A percentile compares a stretch with the other conserved stretches of the same genome.
Conservation (phyloP, 257 asterid species). For the Echium plantagineum region DNA sequence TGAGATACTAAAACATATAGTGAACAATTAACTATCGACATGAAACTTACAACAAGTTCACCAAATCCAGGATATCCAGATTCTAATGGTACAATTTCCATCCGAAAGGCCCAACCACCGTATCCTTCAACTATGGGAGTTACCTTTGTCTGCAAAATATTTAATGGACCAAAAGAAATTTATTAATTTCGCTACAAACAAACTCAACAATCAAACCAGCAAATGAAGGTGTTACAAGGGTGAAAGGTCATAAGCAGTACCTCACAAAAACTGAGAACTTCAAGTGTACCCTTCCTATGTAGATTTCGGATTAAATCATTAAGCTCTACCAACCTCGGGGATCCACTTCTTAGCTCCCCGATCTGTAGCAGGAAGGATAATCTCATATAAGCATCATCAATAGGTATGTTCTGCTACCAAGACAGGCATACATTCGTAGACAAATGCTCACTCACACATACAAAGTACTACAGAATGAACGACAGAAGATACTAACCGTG, state of each 20-base stretch:
- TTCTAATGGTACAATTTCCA: constrained; percentile 95
- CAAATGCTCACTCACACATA: not conserved
- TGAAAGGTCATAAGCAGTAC: constrained; percentile 19
- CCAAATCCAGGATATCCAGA: constrained; percentile 98
- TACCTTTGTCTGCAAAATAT: constrained; percentile 68
- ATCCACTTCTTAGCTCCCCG: constrained; percentile 97
- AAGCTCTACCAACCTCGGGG: constrained; percentile 85
- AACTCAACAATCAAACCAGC: not conserved
- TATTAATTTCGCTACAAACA: constrained; percentile 8
- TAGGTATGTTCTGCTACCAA: not conserved
- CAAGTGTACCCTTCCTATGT: constrained; percentile 59
- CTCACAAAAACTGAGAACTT: constrained; percentile 98
- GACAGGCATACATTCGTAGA: not conserved
- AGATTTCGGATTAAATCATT: constrained; percentile 70
- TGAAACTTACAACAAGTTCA: constrained; percentile 68
- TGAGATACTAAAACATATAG: not conserved
- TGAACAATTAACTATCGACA: not conserved
- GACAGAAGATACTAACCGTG: constrained; percentile 41
- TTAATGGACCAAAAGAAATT: constrained; percentile 11
- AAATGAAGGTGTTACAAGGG: not conserved
- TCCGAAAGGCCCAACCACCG: constrained; percentile 93
- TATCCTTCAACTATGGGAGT: constrained; percentile 98
- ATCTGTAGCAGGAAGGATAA: constrained; percentile 42
- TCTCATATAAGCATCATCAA: constrained; percentile 1
- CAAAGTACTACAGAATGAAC: not conserved